Conservation (phyloP, 441 rosid species). For the Flueggea neowawraea region DNA sequence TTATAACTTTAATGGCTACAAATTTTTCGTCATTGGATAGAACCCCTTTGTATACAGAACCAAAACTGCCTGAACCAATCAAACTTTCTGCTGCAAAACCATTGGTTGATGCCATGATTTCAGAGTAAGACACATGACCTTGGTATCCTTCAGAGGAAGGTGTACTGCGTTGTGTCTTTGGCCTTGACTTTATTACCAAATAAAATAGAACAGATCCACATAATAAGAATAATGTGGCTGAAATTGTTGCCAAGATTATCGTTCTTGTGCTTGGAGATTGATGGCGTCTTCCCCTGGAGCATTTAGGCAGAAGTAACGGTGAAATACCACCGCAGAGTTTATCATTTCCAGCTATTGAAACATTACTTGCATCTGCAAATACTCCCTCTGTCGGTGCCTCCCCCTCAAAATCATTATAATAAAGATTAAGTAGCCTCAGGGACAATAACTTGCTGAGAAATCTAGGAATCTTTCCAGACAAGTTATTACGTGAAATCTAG, state of each 20-base stretch:
- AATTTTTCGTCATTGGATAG: slow-evolving; percentile 5
- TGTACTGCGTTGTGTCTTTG: background rate
- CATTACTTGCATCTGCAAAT: slow-evolving; percentile 22
- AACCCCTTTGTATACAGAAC: slow-evolving; percentile 36
- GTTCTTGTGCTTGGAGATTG: background rate
- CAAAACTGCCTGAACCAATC: slow-evolving; percentile 43
- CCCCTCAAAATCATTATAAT: slow-evolving; percentile 29
- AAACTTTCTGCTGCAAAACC: slow-evolving; percentile 30
- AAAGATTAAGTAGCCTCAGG: slow-evolving; percentile 33
- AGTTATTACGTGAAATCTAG: slow-evolving; percentile 36
- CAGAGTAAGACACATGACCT: slow-evolving; percentile 23
- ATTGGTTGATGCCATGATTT: slow-evolving; percentile 25
- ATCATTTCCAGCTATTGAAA: slow-evolving; percentile 33
- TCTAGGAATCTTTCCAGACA: slow-evolving; percentile 33
- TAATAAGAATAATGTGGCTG: slow-evolving; percentile 1
- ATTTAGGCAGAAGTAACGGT: slow-evolving; percentile 20
- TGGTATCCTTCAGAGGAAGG: slow-evolving; percentile 8
- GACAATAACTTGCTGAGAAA: slow-evolving; percentile 22
- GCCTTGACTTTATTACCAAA: slow-evolving; percentile 13
- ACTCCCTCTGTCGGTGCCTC: slow-evolving; percentile 20
- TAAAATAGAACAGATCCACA: background rate
- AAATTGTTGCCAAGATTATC: slow-evolving; percentile 13
- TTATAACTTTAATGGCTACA: slow-evolving; percentile 35
- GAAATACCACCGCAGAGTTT: slow-evolving; percentile 39
- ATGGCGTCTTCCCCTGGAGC: slow-evolving; percentile 13